Evolutionary conservation across 345 rosid genomes (phyloP).

Genomic region (Trapa incisa): DNA sequence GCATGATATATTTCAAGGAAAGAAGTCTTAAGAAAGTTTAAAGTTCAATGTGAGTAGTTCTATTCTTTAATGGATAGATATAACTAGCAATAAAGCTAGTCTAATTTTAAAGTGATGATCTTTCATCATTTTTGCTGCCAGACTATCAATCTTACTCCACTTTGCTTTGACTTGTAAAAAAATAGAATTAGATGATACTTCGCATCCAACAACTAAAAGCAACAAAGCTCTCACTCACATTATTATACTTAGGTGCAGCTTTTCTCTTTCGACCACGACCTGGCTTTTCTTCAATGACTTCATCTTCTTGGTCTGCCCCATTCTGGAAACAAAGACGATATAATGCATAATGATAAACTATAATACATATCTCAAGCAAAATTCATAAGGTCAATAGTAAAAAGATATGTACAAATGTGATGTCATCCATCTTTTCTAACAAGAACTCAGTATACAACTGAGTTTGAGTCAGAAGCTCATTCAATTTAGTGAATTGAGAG

Average conservation of each 20-base stretch:
- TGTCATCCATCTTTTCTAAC: conserved; percentile 83
- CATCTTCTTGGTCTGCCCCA: conserved; percentile 39
- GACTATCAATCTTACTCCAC: background rate
- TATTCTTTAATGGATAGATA: background rate
- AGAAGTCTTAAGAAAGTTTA: background rate
- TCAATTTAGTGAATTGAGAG: conserved; percentile 48
- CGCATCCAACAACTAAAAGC: background rate
- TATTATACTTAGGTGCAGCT: conserved; percentile 45
- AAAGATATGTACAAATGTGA: conserved; percentile 37
- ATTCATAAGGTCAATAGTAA: conserved; percentile 4
- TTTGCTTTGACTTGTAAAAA: background rate
- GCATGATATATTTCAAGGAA: background rate
- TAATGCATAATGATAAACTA: conserved; percentile 11
- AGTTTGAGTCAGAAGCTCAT: conserved; percentile 80
- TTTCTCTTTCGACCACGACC: conserved; percentile 72
- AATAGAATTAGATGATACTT: background rate
- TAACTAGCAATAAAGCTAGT: background rate
- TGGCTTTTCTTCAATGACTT: conserved; percentile 24
- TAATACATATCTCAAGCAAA: conserved; percentile 7
- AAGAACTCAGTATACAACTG: conserved; percentile 71
- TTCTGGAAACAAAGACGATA: conserved; percentile 28
- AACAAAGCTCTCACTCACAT: conserved; percentile 24
- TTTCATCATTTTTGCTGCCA: background rate
- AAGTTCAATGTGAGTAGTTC: background rate
- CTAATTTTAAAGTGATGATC: background rate